phyloP scores from a whole-genome alignment of 306 rosid species.

The Rosa lucieae region DNA sequence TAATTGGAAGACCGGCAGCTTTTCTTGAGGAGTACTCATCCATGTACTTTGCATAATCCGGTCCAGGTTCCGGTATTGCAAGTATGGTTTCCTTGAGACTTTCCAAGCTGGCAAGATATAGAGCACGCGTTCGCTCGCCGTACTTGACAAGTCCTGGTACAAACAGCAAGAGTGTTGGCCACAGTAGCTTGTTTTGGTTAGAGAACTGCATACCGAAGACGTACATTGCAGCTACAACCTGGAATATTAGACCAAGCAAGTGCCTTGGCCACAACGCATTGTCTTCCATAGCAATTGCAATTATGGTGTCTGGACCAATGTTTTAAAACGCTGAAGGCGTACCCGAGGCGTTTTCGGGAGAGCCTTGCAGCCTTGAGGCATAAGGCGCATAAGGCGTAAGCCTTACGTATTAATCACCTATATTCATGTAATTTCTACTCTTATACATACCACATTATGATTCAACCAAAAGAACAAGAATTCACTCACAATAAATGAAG shows the following conservation, averaged over 20 bases:
- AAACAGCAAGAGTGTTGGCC: constrained; percentile 34
- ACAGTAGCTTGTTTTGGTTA: constrained; percentile 26
- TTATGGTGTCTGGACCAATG: constrained; percentile 1
- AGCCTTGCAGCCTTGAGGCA: too few species aligned
- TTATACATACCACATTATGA: too few species aligned
- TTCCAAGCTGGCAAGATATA: constrained; percentile 35
- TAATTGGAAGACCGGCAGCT: constrained; percentile 25
- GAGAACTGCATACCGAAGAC: constrained; percentile 38
- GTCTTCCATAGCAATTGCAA: neutral
- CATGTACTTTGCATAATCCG: constrained; percentile 42
- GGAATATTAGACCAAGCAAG: neutral
- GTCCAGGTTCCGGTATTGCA: constrained; percentile 37
- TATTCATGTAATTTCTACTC: too few species aligned
- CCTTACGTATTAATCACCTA: too few species aligned
- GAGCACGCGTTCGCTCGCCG: constrained; percentile 38
- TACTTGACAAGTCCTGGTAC: constrained; percentile 41
- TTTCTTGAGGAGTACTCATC: constrained; percentile 26
- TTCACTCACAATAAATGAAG: too few species aligned
- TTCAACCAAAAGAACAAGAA: too few species aligned
- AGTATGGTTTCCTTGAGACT: constrained; percentile 19
- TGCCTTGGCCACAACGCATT: neutral
- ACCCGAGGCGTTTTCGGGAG: too few species aligned
- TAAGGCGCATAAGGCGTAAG: too few species aligned
- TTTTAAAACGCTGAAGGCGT: too few species aligned
- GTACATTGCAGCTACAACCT: constrained; percentile 9